These are phyloP conservation scores for Cryptococcus sp. DNA, from an alignment of 1,284 basidiomycete genomes.

Conservation along the genomic window DNA sequence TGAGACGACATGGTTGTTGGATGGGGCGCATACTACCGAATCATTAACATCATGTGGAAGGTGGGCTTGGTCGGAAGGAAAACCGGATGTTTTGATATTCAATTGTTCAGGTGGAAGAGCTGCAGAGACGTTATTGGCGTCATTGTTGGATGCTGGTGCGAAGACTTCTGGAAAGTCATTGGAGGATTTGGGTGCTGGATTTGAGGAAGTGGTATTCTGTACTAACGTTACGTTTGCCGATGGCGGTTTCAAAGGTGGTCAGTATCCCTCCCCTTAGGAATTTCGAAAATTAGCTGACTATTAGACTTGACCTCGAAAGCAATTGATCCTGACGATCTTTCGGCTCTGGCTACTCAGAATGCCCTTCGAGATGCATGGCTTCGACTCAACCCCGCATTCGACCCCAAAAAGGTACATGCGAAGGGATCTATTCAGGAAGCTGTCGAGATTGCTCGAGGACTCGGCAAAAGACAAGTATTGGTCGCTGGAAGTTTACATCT, in stretches of 20 bases:
- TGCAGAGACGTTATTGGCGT: constrained; percentile 64
- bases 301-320: constrained; percentile 73
- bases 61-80: constrained; percentile 56
- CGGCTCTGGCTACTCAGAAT: constrained; percentile 67
- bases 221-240: constrained; percentile 90
- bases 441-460: constrained; percentile 56
- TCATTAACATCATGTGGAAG: constrained; percentile 79
- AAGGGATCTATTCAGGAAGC: constrained; percentile 87
- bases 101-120: constrained; percentile 93
- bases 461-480: constrained; percentile 58
- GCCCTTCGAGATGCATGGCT: constrained; percentile 73
- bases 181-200: constrained; percentile 53
- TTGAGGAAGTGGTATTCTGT: constrained; percentile 87
- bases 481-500: constrained; percentile 92
- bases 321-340: constrained; percentile 61
- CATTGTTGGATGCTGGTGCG: constrained; percentile 51
- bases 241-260: constrained; percentile 85
- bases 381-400: constrained; percentile 59
- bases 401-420: constrained; percentile 63
- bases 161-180: constrained; percentile 41
- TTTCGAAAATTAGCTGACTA: no score
- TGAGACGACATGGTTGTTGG: constrained; percentile 75
- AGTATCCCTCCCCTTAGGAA: constrained; percentile 28
- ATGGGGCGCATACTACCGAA: constrained; percentile 93
- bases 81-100: constrained; percentile 71